A percentile compares a stretch with the other conserved stretches of the same genome.
Evolutionary conservation across 2,329 filamentous ascomycete species (phyloP).

Genomic region (Trichoderma brevicompactum): DNA sequence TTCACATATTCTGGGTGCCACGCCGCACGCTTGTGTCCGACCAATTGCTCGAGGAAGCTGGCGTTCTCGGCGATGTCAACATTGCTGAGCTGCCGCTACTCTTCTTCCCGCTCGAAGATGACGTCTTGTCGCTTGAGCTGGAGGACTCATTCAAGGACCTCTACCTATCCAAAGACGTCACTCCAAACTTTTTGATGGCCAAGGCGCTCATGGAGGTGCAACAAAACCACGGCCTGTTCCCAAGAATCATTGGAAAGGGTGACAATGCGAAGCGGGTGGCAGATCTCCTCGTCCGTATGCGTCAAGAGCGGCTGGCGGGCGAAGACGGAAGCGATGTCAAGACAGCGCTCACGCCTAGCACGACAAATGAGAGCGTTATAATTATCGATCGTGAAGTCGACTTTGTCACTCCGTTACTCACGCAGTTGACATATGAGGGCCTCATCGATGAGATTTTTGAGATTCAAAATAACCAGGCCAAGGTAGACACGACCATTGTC

Average conservation of each 20-base stretch:
- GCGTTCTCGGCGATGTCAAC: slow-evolving; percentile 89
- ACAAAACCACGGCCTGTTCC: slow-evolving; percentile 88
- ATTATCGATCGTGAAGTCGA: slow-evolving; percentile 96
- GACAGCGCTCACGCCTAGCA: slow-evolving; percentile 79
- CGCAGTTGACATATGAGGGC: slow-evolving; percentile 95
- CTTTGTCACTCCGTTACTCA: slow-evolving; percentile 87
- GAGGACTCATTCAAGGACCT: slow-evolving; percentile 85
- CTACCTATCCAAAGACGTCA: slow-evolving; percentile 88
- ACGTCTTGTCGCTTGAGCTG: slow-evolving; percentile 88
- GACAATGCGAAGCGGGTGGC: slow-evolving; percentile 89
- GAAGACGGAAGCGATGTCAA: slow-evolving; percentile 70
- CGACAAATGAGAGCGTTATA: slow-evolving; percentile 85
- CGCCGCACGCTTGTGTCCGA: slow-evolving; percentile 90
- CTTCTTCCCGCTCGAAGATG: slow-evolving; percentile 89
- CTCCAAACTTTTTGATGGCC: slow-evolving; percentile 84
- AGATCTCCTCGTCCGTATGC: slow-evolving; percentile 86
- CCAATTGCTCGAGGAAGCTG: slow-evolving; percentile 87
- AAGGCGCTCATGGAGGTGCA: slow-evolving; percentile 95
- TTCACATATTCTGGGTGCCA: slow-evolving; percentile 95
- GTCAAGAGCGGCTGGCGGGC: slow-evolving; percentile 81
- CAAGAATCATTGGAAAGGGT: slow-evolving; percentile 91
- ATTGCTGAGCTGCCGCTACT: slow-evolving; percentile 85
- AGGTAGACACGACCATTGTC: slow-evolving; percentile 88
- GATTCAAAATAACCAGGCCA: slow-evolving; percentile 89
- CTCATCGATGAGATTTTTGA: slow-evolving; percentile 92